Evolutionary conservation across 2,329 filamentous ascomycete species (phyloP).

Genomic region (Pyricularia sp.): DNA sequence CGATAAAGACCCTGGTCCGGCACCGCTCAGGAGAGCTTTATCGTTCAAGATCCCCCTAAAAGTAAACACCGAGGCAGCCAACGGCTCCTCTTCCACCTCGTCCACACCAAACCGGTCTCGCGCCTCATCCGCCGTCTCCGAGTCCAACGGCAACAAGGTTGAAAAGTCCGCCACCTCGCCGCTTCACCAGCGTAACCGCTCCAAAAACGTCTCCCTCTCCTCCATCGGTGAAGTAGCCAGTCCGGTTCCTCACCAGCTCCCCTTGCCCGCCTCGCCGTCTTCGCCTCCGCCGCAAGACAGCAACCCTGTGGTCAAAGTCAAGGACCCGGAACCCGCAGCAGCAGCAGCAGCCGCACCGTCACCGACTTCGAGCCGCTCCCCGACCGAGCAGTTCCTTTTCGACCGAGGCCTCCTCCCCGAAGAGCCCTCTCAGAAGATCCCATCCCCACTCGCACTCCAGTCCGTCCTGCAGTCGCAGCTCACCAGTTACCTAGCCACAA

Average conservation of each 20-base stretch:
- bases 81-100: neutral
- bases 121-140: neutral
- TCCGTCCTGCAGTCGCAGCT: constrained; percentile 1
- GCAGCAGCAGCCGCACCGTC: neutral
- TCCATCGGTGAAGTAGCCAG: constrained; percentile 4
- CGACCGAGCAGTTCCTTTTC: constrained; percentile 6
- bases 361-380: neutral
- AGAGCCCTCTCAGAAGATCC: neutral
- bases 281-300: neutral
- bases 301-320: neutral
- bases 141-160: neutral
- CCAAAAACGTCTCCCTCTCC: constrained; percentile 1
- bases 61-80: neutral
- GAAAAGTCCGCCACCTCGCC: neutral
- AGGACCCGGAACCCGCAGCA: neutral
- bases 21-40: constrained; percentile 2
- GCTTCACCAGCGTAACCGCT: neutral
- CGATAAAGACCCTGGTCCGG: neutral
- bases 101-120: neutral
- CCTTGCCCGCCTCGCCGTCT: neutral
- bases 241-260: neutral
- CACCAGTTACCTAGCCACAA: constrained; percentile 4
- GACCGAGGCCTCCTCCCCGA: constrained; percentile 4
- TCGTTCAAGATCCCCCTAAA: constrained; percentile 1
- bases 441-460: neutral